Evolutionary conservation across 75 land plant species (phyloP).

Genomic region (Cryptomeria japonica): DNA sequence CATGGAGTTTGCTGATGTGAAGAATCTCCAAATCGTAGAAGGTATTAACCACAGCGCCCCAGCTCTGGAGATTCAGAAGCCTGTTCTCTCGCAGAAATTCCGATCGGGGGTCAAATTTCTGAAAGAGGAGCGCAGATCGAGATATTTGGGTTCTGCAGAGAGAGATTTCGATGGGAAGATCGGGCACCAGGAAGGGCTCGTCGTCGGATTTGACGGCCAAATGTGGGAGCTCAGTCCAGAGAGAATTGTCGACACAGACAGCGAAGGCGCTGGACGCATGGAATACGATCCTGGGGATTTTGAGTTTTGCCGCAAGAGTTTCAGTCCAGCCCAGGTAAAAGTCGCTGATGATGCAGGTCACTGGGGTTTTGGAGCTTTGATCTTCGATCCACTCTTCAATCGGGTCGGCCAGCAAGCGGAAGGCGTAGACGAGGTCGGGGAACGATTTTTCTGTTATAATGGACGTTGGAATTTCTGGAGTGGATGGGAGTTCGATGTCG

Average conservation of each 20-base stretch:
- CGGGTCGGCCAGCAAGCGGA: neutral
- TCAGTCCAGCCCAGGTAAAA: constrained; percentile 9
- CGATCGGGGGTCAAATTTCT: neutral
- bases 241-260: neutral
- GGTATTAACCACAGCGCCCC: neutral
- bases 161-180: neutral
- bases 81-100: neutral
- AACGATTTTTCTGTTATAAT: neutral
- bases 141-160: neutral
- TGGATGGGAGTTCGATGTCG: neutral
- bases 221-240: neutral
- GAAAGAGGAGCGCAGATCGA: neutral
- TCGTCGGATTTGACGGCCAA: neutral
- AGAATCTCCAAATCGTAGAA: neutral
- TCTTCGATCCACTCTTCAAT: neutral
- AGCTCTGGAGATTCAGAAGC: neutral
- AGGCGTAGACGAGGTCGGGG: neutral
- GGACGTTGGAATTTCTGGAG: neutral
- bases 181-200: neutral
- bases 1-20: neutral
- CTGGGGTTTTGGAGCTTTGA: neutral
- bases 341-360: constrained; percentile 15
- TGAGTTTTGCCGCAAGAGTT: neutral
- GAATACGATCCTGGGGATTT: neutral
- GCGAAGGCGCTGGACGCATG: neutral